Evolutionary conservation across 495 filamentous ascomycete species (phyloP).

Genomic region (Cetradonia linearis): DNA sequence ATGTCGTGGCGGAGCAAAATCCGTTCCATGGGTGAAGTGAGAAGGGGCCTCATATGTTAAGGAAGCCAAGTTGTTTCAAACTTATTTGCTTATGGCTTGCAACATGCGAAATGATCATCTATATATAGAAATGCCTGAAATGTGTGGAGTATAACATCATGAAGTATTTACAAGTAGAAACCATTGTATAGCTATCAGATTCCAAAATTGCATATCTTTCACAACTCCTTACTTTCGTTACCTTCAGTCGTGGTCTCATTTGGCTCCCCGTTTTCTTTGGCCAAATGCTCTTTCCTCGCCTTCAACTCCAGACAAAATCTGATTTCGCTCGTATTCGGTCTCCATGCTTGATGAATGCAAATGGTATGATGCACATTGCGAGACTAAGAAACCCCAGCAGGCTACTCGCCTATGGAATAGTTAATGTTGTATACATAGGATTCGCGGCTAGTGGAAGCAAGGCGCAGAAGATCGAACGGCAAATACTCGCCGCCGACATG

Average conservation of each 20-base stretch:
- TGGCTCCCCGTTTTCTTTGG: neutral
- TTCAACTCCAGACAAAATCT: constrained; percentile 19
- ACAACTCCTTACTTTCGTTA: neutral
- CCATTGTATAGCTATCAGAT: neutral
- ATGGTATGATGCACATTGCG: constrained; percentile 32
- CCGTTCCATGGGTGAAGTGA: neutral
- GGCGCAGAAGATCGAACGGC: constrained; percentile 53
- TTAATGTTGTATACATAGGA: constrained; percentile 35
- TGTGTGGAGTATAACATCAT: too few relatives aligned
- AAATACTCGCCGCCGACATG: constrained; percentile 52
- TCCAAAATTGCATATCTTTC: neutral
- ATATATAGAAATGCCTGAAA: too few relatives aligned
- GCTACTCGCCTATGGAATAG: constrained; percentile 38
- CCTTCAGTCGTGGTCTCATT: neutral
- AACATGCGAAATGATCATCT: neutral
- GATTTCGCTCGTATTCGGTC: constrained; percentile 27
- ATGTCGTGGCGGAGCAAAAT: too few relatives aligned
- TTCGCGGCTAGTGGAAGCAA: constrained; percentile 37
- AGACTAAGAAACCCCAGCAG: constrained; percentile 40
- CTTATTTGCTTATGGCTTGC: neutral
- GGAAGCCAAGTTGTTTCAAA: neutral
- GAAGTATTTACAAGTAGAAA: neutral
- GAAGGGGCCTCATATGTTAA: neutral
- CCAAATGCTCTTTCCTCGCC: constrained; percentile 11
- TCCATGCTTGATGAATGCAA: constrained; percentile 36